Evolutionary conservation across 2,329 filamentous ascomycete species (phyloP), one percentile per base, ranked within the genome.

Genomic region (Samsoniella hepiali): DNA sequence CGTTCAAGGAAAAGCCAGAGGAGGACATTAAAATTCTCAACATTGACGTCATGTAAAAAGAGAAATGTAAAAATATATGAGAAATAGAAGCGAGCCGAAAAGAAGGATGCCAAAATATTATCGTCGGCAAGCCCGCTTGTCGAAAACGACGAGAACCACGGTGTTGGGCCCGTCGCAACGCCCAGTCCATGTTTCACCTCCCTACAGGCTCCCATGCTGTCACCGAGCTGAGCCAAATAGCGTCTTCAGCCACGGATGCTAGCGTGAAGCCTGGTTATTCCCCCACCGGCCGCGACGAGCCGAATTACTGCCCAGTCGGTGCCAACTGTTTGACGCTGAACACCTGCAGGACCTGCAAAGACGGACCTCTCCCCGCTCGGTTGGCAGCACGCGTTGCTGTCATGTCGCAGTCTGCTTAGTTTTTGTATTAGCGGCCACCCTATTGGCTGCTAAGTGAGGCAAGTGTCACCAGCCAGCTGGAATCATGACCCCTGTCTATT

Each of bases 11-110:
- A 79, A 96, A 94, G 80, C 95, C 95, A 0, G 91, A 96, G 75
- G 93, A 97, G 72, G 95, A 99, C 74, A 93, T 99, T 71, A 98
- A 97, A 78, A 96, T 99, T 69, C 86, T 99, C 64, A 97, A 91
- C 73, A 96, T 99, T 69, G 84, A 87, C 69, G 77, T 86, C 64
- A 70, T 77, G 66, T 85, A 81, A 70, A 53, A 27, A 29, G 34
- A 59, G 34, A 22, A 22, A 50, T 34, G 10, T n/a, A 50, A 13
- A 49, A 54, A 34, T 22, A 50, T 3, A 42, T 32, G 36, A 50
- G 8, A 49, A 54, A 34, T 22, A 50, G 7, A 42, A 40, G 36
- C 54, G 10, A 45, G 32, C 38, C 31, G 56, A 54, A 32, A 29
- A 13, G 3, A 29, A 29, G 6, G 22, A 36, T 44, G 27, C 3